Base-by-base conservation (phyloP, 495 filamentous ascomycete species). In the Xylaria palmicola region DNA sequence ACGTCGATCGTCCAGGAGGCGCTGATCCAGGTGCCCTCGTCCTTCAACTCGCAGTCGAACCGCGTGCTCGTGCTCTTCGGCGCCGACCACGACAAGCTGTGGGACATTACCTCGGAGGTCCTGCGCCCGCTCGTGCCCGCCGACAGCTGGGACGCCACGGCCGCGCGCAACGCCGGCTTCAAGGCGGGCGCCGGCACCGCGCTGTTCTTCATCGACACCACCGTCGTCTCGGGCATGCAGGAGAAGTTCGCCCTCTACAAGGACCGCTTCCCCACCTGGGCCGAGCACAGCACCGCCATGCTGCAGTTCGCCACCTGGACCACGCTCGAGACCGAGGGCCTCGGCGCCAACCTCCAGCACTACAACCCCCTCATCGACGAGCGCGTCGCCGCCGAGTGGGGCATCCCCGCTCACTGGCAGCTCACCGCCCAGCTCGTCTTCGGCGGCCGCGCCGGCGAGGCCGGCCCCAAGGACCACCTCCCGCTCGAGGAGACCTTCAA, bases 331-430 rank as follows among this genome's bases (percentile, higher is more conserved):
- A 77, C 80, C 59, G 87, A 90, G 74, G 88, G 89, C 34, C 75
- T 90, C 34, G 89, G 88, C 44, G 83, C 81, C 69, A 90, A 86
- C 76, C 79, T 92, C 4, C 89, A 92, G 78, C 88, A 90, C 72
- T 90, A 90, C 77, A 88, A 87, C 79, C 81, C 87, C 1, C 66
- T 89, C 49, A 72, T 90, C 53, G 85, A 88, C 73, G 75, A 68
- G 43, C 81, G 81, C 73, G 83, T 86, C 12, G 66, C 72, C 29
- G 71, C 76, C 58, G 66, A 79, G 54, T 90, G 87, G 87, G 79
- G 78, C 15, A 63, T 90, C 15, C 82, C 84, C 37, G 51, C 64
- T 29, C 78, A 76, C 51, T 92, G 88, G 88, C 79, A 78, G 61
- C 71, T 89, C 47, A 78, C 75, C 52, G 80, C 83, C 22, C 83